Conservation (phyloP, 2,329 filamentous ascomycete genomes). For the Ceratocystis papillata region DNA sequence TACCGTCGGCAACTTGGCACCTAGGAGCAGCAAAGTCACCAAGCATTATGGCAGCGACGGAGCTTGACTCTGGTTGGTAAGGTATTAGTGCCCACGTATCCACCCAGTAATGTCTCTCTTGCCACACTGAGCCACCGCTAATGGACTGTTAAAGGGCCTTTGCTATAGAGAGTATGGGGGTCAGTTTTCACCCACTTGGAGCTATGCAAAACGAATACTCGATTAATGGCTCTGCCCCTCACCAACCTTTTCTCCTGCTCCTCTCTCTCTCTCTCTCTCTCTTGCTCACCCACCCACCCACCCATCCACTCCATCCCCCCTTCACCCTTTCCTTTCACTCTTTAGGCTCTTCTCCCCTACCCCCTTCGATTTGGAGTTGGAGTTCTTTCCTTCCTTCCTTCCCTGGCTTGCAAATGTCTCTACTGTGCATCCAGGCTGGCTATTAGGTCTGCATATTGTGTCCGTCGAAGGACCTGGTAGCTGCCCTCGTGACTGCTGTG, state of each 20-base stretch:
- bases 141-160: not conserved
- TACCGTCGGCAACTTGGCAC: not conserved
- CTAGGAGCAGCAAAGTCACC: not conserved
- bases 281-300: not conserved
- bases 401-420: not conserved
- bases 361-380: conserved; percentile 1
- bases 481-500: not conserved
- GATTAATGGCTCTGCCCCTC: no score
- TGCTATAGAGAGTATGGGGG: conserved; percentile 1
- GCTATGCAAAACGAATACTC: no score
- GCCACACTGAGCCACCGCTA: conserved; percentile 4
- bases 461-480: not conserved
- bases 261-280: not conserved
- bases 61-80: not conserved
- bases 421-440: not conserved
- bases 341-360: not conserved
- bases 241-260: not conserved
- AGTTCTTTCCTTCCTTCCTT: not conserved
- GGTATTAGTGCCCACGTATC: not conserved
- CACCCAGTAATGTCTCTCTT: conserved; percentile 1
- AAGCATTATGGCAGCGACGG: not conserved
- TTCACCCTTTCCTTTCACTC: not conserved
- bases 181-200: not conserved
- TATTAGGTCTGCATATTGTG: not conserved
- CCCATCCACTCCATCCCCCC: not conserved